Evolutionary conservation across 2,329 filamentous ascomycete genomes (phyloP).

Genomic region (Alternaria gansuensis): DNA sequence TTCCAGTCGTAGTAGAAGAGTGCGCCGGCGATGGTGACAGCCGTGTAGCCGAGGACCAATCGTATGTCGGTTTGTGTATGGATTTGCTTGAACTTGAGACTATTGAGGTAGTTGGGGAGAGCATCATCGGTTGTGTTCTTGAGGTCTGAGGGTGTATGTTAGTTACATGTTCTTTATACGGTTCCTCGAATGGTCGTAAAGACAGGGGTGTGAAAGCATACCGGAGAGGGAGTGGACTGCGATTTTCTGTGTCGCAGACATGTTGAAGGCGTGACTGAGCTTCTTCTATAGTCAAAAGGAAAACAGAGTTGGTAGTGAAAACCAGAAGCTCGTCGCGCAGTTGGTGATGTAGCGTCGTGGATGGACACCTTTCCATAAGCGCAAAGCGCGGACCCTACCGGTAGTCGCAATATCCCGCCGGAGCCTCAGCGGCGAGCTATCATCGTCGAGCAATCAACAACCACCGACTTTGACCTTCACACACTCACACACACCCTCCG

Average conservation of each 20-base stretch:
- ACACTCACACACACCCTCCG: constrained; percentile 11
- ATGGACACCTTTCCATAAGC: constrained; percentile 51
- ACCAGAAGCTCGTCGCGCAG: constrained; percentile 20
- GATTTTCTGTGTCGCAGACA: constrained; percentile 62
- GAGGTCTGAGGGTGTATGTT: constrained; percentile 70
- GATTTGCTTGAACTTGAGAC: constrained; percentile 82
- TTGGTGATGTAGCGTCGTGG: constrained; percentile 29
- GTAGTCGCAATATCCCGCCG: constrained; percentile 38
- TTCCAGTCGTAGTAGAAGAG: constrained; percentile 94
- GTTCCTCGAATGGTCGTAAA: constrained; percentile 15
- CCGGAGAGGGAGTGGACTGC: constrained; percentile 73
- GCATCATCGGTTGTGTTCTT: constrained; percentile 98
- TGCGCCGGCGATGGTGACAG: constrained; percentile 79
- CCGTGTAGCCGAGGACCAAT: constrained; percentile 81
- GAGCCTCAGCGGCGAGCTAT: constrained; percentile 37
- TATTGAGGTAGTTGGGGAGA: constrained; percentile 90
- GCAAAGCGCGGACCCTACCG: constrained; percentile 45
- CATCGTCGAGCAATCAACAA: constrained; percentile 31
- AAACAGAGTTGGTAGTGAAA: constrained; percentile 8
- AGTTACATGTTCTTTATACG: constrained; percentile 16
- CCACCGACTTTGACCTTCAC: constrained; percentile 22
- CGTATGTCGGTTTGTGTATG: constrained; percentile 84
- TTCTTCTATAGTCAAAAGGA: not conserved
- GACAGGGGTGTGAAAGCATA: constrained; percentile 43
- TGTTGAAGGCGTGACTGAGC: constrained; percentile 21